These are phyloP conservation scores for Jamesozyma piceae DNA, from an alignment of 805 yeast genomes.

Conservation along the genomic window DNA sequence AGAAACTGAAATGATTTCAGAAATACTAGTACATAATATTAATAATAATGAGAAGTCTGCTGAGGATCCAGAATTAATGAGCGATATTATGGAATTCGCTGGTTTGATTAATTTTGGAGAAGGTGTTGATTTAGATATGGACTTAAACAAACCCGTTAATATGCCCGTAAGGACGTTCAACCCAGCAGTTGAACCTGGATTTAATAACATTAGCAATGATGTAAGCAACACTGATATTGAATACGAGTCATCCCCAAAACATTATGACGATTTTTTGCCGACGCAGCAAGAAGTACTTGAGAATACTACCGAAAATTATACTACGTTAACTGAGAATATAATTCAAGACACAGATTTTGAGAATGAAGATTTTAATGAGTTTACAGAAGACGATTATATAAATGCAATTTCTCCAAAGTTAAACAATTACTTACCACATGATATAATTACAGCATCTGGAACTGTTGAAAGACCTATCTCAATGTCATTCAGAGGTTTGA, in stretches of 20 bases:
- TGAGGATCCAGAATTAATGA: conserved; percentile 30
- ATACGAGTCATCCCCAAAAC: neutral
- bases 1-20: conserved; percentile 3
- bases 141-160: conserved; percentile 11
- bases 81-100: conserved; percentile 38
- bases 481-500: conserved; percentile 53
- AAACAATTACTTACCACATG: conserved; percentile 3
- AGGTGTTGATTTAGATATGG: conserved; percentile 31
- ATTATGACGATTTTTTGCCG: neutral
- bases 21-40: neutral
- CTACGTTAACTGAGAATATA: neutral
- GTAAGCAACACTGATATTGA: neutral
- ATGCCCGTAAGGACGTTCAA: conserved; percentile 2
- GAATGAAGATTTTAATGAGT: conserved; percentile 21
- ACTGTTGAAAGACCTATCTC: conserved; percentile 30
- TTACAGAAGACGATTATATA: conserved; percentile 1
- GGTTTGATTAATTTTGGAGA: conserved; percentile 40
- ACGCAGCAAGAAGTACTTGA: neutral
- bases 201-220: neutral
- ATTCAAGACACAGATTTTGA: conserved; percentile 14
- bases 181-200: conserved; percentile 1
- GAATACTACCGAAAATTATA: neutral
- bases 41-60: neutral
- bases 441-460: neutral
- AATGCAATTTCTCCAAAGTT: neutral